phyloP scores from a whole-genome alignment of 345 rosid species.

The Syzygium aqueum region DNA sequence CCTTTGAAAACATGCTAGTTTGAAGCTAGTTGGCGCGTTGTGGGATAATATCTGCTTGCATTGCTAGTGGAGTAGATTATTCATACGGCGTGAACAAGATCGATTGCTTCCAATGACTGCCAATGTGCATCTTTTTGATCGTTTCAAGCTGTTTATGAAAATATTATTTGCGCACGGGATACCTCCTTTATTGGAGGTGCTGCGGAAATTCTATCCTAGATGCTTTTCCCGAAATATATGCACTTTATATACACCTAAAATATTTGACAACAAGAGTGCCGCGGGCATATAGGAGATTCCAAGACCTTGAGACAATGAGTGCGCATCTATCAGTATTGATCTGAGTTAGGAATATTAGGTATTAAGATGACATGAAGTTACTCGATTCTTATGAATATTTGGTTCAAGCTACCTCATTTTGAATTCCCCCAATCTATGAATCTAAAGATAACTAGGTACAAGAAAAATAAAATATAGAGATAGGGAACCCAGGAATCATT shows the following conservation, averaged over 20 bases:
- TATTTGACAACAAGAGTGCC: not conserved
- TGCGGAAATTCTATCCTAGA: not conserved
- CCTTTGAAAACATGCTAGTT: not conserved
- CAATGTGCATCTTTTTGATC: not conserved
- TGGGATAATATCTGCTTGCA: not conserved
- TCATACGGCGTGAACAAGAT: not conserved
- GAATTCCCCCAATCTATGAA: not conserved
- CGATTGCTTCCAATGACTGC: not conserved
- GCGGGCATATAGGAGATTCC: not conserved
- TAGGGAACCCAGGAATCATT: not conserved
- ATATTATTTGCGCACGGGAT: not conserved
- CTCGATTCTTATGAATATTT: not conserved
- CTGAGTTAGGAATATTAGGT: not conserved
- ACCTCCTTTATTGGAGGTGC: not conserved
- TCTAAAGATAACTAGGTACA: not conserved
- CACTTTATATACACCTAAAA: not conserved
- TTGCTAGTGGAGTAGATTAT: not conserved
- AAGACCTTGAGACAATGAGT: not conserved
- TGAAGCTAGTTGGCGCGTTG: not conserved
- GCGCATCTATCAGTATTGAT: not conserved
- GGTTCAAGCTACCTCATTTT: not conserved
- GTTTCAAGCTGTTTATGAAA: not conserved
- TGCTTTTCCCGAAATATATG: not conserved
- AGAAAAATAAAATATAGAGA: not conserved
- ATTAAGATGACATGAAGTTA: not conserved